A percentile compares a stretch with the other conserved stretches of the same genome.
phyloP scores from a whole-genome alignment of 164 flowering plant genomes.

The Platanus orientalis region DNA sequence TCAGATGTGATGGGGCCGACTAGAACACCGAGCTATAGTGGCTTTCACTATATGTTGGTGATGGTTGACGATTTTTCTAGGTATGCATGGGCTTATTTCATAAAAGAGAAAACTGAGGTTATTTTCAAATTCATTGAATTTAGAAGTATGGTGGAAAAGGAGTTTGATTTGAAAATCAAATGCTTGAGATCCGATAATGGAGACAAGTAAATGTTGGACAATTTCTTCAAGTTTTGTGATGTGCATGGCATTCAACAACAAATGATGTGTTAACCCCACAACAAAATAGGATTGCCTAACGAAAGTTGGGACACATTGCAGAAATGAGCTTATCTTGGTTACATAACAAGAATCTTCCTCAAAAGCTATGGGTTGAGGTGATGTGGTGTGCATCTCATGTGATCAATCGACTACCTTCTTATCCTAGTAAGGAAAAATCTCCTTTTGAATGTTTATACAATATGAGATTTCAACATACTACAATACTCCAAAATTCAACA shows the following conservation, averaged over 20 bases:
- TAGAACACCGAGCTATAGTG: slow-evolving; percentile 9
- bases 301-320: slow-evolving; percentile 18
- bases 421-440: slow-evolving; percentile 18
- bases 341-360: slow-evolving; percentile 22
- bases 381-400: slow-evolving; percentile 19
- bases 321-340: slow-evolving; percentile 12
- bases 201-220: no score
- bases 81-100: slow-evolving; percentile 7
- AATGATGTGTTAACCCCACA: slow-evolving; percentile 25
- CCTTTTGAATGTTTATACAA: slow-evolving; percentile 23
- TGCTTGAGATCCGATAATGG: slow-evolving; percentile 14
- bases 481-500: no score
- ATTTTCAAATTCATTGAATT: slow-evolving; percentile 9
- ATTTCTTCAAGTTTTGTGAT: slow-evolving; percentile 6
- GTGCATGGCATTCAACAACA: slow-evolving; percentile 18
- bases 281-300: slow-evolving; percentile 18
- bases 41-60: slow-evolving; percentile 4
- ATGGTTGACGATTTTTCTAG: slow-evolving; percentile 25
- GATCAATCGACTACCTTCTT: slow-evolving; percentile 20
- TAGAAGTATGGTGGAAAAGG: not conserved
- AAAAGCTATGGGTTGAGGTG: slow-evolving; percentile 17
- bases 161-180: slow-evolving; percentile 15
- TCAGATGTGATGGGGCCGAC: slow-evolving; percentile 15
- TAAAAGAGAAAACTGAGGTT: slow-evolving; percentile 8
- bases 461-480: not conserved